Base-by-base conservation (phyloP, 306 rosid species). In the Clitoria ternatea region DNA sequence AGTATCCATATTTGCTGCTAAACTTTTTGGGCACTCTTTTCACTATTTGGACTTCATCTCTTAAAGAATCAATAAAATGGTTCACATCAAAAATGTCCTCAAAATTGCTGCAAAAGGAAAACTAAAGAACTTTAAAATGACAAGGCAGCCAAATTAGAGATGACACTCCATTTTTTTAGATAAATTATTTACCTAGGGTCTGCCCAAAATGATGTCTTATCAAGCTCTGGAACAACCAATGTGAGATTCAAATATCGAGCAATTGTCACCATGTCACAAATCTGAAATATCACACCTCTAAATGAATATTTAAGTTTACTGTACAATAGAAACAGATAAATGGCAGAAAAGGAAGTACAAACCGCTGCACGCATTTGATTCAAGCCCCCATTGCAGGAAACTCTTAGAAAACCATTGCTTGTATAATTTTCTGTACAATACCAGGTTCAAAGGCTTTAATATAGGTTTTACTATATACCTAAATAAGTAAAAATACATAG, bases 311-410 rank as follows among this genome's bases (percentile, higher is more conserved):
- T 54, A 47, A 56, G 69, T 37, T 32, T 47, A 20, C 35, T 48
- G 61, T 33, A 77, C 27, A 32, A 45, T 36, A 30, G 27, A 55
- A 70, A 48, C 14, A 69, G 32, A 20, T 29, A 66, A 64, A 44
- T 44, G 2, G 14, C 27, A 78, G 73, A 59, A 56, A 10, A 75
- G 48, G 59, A 18, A 53, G 79, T 67, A 85, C 99, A 61, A 76
- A 95, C 99, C 85, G 99, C 99, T 29, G 97, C 95, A 52, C 99
- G 99, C 99, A 95, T 95, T 85, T 95, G 99, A 85, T 95, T 95
- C 87, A 95, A 84, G 59, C 99, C 99, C 42, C 99, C 99, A 69
- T 95, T 95, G 87, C 99, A 95, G 60, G 99, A 89, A 61, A 91
- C 96, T 74, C 92, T 88, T 48, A 95, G 97, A 87, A 91, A 87